phyloP scores from a whole-genome alignment of 2,329 filamentous ascomycete species.

The Esteya vermicola region DNA sequence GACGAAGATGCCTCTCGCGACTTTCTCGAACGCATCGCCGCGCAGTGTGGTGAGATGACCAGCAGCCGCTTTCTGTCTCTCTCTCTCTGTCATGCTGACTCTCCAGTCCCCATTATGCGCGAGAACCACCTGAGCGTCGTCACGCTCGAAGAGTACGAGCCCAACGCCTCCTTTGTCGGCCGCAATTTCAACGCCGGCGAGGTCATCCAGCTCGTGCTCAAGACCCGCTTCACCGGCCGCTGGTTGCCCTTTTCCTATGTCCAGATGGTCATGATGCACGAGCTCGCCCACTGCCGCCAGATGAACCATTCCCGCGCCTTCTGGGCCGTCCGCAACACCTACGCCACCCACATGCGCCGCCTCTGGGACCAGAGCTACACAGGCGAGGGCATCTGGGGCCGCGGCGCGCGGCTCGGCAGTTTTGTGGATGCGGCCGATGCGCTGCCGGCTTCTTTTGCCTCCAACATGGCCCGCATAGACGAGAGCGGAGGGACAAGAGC shows the following conservation, averaged over 20 bases:
- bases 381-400: slow-evolving; percentile 74
- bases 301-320: slow-evolving; percentile 82
- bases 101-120: slow-evolving; percentile 52
- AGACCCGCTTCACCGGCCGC: slow-evolving; percentile 43
- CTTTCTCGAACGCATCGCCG: slow-evolving; percentile 63
- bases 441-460: slow-evolving; percentile 22
- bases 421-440: slow-evolving; percentile 23
- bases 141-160: slow-evolving; percentile 66
- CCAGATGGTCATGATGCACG: slow-evolving; percentile 93
- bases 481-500: slow-evolving; percentile 27
- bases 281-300: slow-evolving; percentile 75
- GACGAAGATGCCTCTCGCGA: slow-evolving; percentile 50
- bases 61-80: no score
- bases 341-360: slow-evolving; percentile 53
- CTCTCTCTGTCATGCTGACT: no score
- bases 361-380: slow-evolving; percentile 60
- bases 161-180: slow-evolving; percentile 71
- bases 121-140: slow-evolving; percentile 49
- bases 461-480: slow-evolving; percentile 32
- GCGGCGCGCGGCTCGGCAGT: slow-evolving; percentile 47
- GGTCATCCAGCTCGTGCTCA: slow-evolving; percentile 72
- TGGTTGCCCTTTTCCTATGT: slow-evolving; percentile 78
- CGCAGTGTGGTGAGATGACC: slow-evolving; percentile 49
- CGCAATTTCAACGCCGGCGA: slow-evolving; percentile 87
- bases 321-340: slow-evolving; percentile 65